A percentile compares a stretch with the other conserved stretches of the same genome.
These are phyloP conservation scores for Penicillium polonicum DNA, from an alignment of 2,329 filamentous ascomycete genomes.

Conservation along the genomic window DNA sequence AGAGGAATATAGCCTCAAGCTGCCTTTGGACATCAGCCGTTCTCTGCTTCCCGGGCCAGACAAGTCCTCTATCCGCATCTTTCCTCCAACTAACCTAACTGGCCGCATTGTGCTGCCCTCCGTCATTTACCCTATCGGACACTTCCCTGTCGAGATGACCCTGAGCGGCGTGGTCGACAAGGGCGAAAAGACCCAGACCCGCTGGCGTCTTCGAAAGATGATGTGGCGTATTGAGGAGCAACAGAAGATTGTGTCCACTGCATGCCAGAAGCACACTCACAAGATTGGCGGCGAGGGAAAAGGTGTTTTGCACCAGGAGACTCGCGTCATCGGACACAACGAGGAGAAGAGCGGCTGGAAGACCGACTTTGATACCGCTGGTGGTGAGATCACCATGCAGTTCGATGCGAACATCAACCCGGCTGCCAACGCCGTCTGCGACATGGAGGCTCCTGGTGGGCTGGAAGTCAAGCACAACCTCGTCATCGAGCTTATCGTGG, in stretches of 20 bases:
- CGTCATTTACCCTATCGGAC: conserved; percentile 81
- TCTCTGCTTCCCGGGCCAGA: conserved; percentile 76
- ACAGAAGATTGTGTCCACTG: conserved; percentile 72
- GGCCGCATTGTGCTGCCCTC: conserved; percentile 78
- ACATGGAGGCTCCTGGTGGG: conserved; percentile 71
- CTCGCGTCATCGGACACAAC: conserved; percentile 73
- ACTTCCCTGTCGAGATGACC: conserved; percentile 74
- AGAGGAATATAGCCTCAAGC: conserved; percentile 64
- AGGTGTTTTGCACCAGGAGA: conserved; percentile 71
- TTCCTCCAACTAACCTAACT: conserved; percentile 92
- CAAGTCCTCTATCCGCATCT: conserved; percentile 88
- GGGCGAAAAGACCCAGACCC: conserved; percentile 64
- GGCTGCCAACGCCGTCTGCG: conserved; percentile 68
- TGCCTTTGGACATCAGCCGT: conserved; percentile 71
- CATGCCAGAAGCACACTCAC: conserved; percentile 72
- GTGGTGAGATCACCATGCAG: conserved; percentile 77
- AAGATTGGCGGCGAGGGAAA: conserved; percentile 66
- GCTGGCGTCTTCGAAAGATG: conserved; percentile 89
- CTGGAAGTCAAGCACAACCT: conserved; percentile 80
- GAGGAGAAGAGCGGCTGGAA: conserved; percentile 91
- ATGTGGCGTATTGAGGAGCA: conserved; percentile 93
- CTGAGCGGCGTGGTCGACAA: conserved; percentile 84
- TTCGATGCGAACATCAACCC: conserved; percentile 66
- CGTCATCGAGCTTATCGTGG: conserved; percentile 89
- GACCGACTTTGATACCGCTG: conserved; percentile 65